Conservation (phyloP, 768 basidiomycete species). For the Mycena filopes region DNA sequence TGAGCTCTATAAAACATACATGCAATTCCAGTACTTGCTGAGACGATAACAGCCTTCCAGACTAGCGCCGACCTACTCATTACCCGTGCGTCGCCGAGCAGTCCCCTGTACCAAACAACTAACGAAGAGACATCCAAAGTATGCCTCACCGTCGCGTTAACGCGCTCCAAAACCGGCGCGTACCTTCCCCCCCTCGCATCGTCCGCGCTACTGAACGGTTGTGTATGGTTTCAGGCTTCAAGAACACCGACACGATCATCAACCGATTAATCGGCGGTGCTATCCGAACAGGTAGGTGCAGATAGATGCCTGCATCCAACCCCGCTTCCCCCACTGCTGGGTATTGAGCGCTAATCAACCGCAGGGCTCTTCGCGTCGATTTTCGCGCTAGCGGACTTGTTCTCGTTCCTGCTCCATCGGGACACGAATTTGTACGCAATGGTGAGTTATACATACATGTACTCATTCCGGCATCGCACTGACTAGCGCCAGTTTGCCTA, state of each 20-base stretch:
- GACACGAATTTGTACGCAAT: constrained; percentile 44
- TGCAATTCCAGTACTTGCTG: background rate
- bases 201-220: too few relatives aligned
- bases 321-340: background rate
- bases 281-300: constrained; percentile 23
- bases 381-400: constrained; percentile 45
- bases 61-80: constrained; percentile 30
- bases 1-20: background rate
- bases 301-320: too few relatives aligned
- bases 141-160: constrained; percentile 21
- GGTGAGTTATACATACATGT: constrained; percentile 28
- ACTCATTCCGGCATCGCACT: background rate
- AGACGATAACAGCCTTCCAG: constrained; percentile 19
- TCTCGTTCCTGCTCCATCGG: constrained; percentile 40
- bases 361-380: constrained; percentile 44
- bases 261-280: constrained; percentile 29
- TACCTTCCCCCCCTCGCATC: too few relatives aligned
- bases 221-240: constrained; percentile 7
- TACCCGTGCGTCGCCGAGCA: constrained; percentile 13
- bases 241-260: constrained; percentile 30
- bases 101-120: background rate
- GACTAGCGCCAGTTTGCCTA: constrained; percentile 38
- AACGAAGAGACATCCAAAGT: constrained; percentile 13
- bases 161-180: constrained; percentile 27
- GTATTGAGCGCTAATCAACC: background rate